These are phyloP conservation scores for Pseudomassariella vexata DNA, from an alignment of 2,329 filamentous ascomycete genomes.

Conservation along the genomic window DNA sequence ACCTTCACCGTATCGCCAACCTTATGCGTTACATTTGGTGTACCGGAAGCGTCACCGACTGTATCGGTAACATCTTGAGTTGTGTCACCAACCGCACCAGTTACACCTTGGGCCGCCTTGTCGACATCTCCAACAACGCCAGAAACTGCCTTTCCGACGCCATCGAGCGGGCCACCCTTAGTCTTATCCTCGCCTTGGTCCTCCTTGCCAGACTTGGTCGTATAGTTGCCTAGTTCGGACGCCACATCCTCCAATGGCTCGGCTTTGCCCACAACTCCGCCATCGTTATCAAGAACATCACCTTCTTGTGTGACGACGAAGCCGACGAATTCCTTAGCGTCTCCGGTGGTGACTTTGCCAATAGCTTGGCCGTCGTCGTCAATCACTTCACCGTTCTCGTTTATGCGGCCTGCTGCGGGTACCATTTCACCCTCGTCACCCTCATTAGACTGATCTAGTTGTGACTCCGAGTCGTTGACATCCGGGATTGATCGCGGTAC, in stretches of 20 bases:
- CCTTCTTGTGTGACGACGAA: slow-evolving; percentile 30
- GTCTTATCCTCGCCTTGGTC: slow-evolving; percentile 5
- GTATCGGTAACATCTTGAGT: slow-evolving; percentile 16
- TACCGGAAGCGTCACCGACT: slow-evolving; percentile 16
- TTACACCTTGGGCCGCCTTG: slow-evolving; percentile 14
- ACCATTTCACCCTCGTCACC: slow-evolving; percentile 27
- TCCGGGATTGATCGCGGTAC: slow-evolving; percentile 21
- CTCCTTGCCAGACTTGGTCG: slow-evolving; percentile 16
- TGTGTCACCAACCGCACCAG: slow-evolving; percentile 15
- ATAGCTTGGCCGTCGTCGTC: slow-evolving; percentile 47
- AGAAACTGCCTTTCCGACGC: slow-evolving; percentile 14
- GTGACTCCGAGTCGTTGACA: slow-evolving; percentile 13
- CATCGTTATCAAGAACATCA: slow-evolving; percentile 25
- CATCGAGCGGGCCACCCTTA: slow-evolving; percentile 12
- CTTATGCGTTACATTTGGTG: slow-evolving; percentile 13
- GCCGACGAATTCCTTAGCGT: slow-evolving; percentile 20
- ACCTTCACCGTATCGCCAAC: slow-evolving; percentile 16
- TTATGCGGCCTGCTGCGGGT: slow-evolving; percentile 35
- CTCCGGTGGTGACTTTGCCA: slow-evolving; percentile 29
- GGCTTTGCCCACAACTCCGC: slow-evolving; percentile 24
- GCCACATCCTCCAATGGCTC: slow-evolving; percentile 24
- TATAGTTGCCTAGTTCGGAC: slow-evolving; percentile 23
- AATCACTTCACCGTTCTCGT: slow-evolving; percentile 49
- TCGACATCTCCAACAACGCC: slow-evolving; percentile 16
- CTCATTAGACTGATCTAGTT: slow-evolving; percentile 11